Base-by-base conservation (phyloP, 129 eudicot species). In the Tagetes patula region DNA sequence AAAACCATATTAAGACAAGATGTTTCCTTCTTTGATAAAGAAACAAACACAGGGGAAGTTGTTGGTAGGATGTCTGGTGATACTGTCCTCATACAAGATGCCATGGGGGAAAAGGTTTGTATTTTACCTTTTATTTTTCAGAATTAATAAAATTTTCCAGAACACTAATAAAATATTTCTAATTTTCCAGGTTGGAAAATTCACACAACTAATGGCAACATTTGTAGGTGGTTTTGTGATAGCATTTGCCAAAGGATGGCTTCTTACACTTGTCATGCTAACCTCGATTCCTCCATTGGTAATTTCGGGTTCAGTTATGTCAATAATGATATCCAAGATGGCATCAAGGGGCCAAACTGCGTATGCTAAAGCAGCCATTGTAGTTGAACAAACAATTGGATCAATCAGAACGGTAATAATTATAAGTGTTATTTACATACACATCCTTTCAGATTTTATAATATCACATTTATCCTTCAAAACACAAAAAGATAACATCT, bases 61-160 rank as follows among this genome's bases (percentile, higher is more conserved):
- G 84, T 93, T 34, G 98, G 92, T 14, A 81, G 98, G 82, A 93
- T 93, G 98, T 89, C 98, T 13, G 95, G 98, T n/a, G 96, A 93
- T 75, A 93, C 96, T 4, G 91, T 93, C 69, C 92, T 93, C 59
- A 87, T 93, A 78, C 98, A 93, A 81, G 98, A 93, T 55, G 98
- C 98, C 36, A 89, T 89, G 91, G 98, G 98, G 6, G 98, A 93
- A 82, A 93, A 93, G 96, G 97, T 92, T 34, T 10, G 66, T 34
- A 75, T 36, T 5, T 53, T 4, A 11, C 9, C 6, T 41, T 38
- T 39, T 42, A 2, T 6, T 2, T 32, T 63, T 50, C 3, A 3
- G 30, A 3, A 2, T 9, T 8, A 36, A 48, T 55, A 62, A 13
- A 58, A 13, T 30, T 52, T 42, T 43, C 34, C 3, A 3, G 34